phyloP scores from a whole-genome alignment of 1,284 basidiomycete species.

The Leccinum solheimii region DNA sequence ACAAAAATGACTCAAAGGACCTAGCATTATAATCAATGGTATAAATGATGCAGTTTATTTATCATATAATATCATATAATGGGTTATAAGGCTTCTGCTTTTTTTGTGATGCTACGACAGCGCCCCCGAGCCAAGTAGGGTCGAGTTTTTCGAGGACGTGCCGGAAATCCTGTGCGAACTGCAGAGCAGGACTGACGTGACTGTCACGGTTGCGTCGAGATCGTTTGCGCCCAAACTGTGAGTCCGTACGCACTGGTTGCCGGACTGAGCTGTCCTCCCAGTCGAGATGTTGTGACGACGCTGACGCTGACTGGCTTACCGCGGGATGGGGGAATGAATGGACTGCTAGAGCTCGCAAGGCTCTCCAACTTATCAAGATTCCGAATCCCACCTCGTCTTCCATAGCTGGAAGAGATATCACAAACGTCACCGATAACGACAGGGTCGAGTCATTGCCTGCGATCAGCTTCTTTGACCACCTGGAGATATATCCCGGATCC shows the following conservation, averaged over 20 bases:
- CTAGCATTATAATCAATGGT: too few species aligned
- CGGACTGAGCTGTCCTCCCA: not conserved
- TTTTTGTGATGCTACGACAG: too few species aligned
- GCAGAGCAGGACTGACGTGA: slow-evolving; percentile 47
- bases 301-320: not conserved
- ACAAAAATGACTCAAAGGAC: too few species aligned
- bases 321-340: not conserved
- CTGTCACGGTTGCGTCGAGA: slow-evolving; percentile 76
- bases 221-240: slow-evolving; percentile 72
- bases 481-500: slow-evolving; percentile 88
- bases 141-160: slow-evolving; percentile 77
- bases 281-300: not conserved
- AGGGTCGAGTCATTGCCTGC: slow-evolving; percentile 38
- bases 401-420: slow-evolving; percentile 36
- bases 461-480: slow-evolving; percentile 71
- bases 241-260: slow-evolving; percentile 25
- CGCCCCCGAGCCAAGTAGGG: slow-evolving; percentile 44
- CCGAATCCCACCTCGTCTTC: slow-evolving; percentile 55
- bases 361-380: slow-evolving; percentile 68
- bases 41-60: too few species aligned
- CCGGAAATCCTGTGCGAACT: slow-evolving; percentile 73
- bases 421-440: slow-evolving; percentile 31
- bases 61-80: too few species aligned
- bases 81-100: too few species aligned
- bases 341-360: slow-evolving; percentile 67